Conservation (phyloP, 768 basidiomycete species). For the Xerocomellus intermedius region DNA sequence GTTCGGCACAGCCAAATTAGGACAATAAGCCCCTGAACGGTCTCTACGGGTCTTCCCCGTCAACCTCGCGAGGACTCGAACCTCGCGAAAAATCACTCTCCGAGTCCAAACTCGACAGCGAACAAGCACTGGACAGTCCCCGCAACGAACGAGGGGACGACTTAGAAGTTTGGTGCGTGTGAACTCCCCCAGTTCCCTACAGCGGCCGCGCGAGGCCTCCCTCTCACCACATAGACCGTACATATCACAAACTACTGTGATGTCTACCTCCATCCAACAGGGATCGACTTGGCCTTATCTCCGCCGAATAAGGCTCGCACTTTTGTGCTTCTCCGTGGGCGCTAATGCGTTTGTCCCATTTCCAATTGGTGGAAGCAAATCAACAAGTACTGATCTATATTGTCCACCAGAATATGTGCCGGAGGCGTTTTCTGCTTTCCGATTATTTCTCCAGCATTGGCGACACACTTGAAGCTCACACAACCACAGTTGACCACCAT, state of each 20-base stretch:
- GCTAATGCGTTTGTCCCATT: constrained; percentile 56
- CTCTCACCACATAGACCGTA: not conserved
- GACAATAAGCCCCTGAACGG: constrained; percentile 18
- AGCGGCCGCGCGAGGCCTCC: no score
- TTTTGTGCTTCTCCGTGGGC: constrained; percentile 54
- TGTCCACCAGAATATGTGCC: constrained; percentile 55
- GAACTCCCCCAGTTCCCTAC: not conserved
- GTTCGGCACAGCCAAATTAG: not conserved
- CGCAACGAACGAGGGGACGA: not conserved
- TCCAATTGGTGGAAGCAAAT: not conserved
- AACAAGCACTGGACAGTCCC: not conserved
- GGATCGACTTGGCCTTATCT: constrained; percentile 8
- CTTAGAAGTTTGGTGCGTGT: not conserved
- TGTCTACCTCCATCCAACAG: constrained; percentile 13
- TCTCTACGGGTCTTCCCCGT: no score
- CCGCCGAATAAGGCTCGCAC: constrained; percentile 25
- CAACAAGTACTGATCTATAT: not conserved
- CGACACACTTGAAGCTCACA: constrained; percentile 56
- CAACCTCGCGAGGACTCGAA: not conserved
- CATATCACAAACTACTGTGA: not conserved
- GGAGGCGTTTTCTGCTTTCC: constrained; percentile 84
- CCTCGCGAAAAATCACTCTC: not conserved
- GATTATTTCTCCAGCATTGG: constrained; percentile 63
- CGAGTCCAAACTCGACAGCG: not conserved
- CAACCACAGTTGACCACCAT: constrained; percentile 81